phyloP scores from a whole-genome alignment of 108 stramenopile species.

The Nitzschia sp. region DNA sequence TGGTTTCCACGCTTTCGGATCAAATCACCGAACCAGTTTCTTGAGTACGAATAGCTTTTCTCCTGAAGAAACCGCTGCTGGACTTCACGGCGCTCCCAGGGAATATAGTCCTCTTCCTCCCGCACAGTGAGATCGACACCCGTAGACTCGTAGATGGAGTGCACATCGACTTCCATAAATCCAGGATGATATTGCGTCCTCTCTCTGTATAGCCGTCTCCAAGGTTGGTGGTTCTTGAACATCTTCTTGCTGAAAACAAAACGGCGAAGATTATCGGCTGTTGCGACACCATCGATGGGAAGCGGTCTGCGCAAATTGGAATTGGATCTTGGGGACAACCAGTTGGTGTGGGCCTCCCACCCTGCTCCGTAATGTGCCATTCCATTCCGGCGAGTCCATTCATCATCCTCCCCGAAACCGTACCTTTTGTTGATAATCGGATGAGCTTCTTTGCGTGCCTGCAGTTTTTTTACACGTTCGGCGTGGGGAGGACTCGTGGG shows the following conservation, averaged over 20 bases:
- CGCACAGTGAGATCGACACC: slow-evolving; percentile 30
- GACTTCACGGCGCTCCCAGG: slow-evolving; percentile 81
- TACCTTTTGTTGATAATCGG: neutral
- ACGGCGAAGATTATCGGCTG: slow-evolving; percentile 20
- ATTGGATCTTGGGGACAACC: slow-evolving; percentile 26
- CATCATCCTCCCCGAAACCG: slow-evolving; percentile 10
- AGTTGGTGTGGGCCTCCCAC: slow-evolving; percentile 25
- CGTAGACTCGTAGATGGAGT: slow-evolving; percentile 72
- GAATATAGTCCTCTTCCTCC: slow-evolving; percentile 48
- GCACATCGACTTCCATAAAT: slow-evolving; percentile 65
- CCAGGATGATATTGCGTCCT: slow-evolving; percentile 60
- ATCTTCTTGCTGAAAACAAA: slow-evolving; percentile 19
- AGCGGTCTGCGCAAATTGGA: neutral
- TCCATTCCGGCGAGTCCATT: slow-evolving; percentile 23
- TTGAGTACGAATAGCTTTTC: slow-evolving; percentile 60
- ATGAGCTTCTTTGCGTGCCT: neutral
- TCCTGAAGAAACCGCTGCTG: slow-evolving; percentile 77
- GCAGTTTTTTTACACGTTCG: neutral
- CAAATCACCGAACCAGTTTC: slow-evolving; percentile 80
- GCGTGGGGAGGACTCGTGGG: neutral
- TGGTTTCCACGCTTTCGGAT: slow-evolving; percentile 49
- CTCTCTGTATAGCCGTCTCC: slow-evolving; percentile 44
- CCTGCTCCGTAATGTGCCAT: slow-evolving; percentile 25
- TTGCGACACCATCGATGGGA: slow-evolving; percentile 32
- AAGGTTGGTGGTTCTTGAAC: slow-evolving; percentile 11